Conservation (phyloP, 148 eudicot species). For the Mesembryanthemum crystallinum region DNA sequence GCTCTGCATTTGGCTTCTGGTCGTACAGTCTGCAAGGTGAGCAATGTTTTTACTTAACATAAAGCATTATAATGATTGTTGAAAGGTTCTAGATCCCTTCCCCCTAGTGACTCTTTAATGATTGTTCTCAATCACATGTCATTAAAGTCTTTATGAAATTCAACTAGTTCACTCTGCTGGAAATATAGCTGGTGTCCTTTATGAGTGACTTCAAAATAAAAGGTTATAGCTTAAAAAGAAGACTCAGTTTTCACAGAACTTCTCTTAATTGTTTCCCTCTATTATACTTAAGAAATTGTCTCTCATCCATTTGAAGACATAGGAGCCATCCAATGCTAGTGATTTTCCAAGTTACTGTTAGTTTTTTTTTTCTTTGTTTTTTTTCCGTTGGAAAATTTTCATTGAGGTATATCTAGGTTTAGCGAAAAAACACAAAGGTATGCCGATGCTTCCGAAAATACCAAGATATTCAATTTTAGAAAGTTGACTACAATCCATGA, state of each 20-base stretch:
- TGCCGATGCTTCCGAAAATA: too few species aligned
- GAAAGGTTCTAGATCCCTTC: background rate
- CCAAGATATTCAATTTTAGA: too few species aligned
- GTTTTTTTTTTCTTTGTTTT: background rate
- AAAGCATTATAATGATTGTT: background rate
- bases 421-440: too few species aligned
- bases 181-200: background rate
- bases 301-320: background rate
- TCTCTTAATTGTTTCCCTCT: background rate
- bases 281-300: background rate
- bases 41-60: background rate
- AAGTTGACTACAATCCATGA: too few species aligned
- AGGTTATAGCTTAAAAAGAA: background rate
- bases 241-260: background rate
- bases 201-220: background rate
- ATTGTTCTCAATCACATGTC: background rate
- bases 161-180: background rate
- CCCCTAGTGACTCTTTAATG: too few species aligned
- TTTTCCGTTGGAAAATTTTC: too few species aligned
- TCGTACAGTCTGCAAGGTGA: slow-evolving; percentile 92
- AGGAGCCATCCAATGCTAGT: background rate
- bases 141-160: background rate
- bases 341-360: background rate
- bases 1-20: slow-evolving; percentile 97
- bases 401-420: too few species aligned